These are phyloP conservation scores for Venturia pyrina DNA, from an alignment of 2,329 filamentous ascomycete genomes.

Conservation along the genomic window DNA sequence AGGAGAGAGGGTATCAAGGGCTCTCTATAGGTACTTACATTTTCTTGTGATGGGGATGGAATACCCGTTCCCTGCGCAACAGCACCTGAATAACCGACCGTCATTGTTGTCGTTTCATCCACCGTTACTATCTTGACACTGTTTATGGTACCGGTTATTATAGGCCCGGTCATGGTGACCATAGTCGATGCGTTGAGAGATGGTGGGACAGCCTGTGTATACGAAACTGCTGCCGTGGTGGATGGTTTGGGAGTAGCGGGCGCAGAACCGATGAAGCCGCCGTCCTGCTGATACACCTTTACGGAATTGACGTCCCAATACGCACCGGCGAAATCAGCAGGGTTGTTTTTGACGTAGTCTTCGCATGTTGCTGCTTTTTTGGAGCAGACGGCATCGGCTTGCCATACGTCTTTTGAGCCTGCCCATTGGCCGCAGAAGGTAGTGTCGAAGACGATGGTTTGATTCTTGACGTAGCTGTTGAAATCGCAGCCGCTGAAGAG, in stretches of 20 bases:
- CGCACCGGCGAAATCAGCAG: slow-evolving; percentile 57
- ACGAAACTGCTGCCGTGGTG: background rate
- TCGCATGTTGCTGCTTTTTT: slow-evolving; percentile 55
- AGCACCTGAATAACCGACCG: background rate
- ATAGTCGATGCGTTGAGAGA: background rate
- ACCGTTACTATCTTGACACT: slow-evolving; percentile 6
- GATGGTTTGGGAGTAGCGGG: slow-evolving; percentile 1
- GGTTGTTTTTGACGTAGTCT: slow-evolving; percentile 62
- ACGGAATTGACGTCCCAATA: slow-evolving; percentile 59
- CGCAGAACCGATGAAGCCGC: slow-evolving; percentile 2
- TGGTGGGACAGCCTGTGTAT: background rate
- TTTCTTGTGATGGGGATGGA: background rate
- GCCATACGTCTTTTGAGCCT: slow-evolving; percentile 51
- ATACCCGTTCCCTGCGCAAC: background rate
- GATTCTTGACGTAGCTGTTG: slow-evolving; percentile 54
- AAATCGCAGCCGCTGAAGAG: slow-evolving; percentile 64
- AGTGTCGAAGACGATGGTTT: slow-evolving; percentile 73
- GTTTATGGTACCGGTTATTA: background rate
- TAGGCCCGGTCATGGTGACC: background rate
- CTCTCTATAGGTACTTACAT: background rate
- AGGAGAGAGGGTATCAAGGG: background rate
- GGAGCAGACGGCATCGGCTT: slow-evolving; percentile 45
- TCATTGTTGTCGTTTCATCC: slow-evolving; percentile 1
- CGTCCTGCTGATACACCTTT: slow-evolving; percentile 25
- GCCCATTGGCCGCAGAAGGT: slow-evolving; percentile 88